Evolutionary conservation across 192 early-diverging fungal genomes (phyloP), one percentile per base, ranked within the genome.

Genomic region (Gamsiella multidivaricata): DNA sequence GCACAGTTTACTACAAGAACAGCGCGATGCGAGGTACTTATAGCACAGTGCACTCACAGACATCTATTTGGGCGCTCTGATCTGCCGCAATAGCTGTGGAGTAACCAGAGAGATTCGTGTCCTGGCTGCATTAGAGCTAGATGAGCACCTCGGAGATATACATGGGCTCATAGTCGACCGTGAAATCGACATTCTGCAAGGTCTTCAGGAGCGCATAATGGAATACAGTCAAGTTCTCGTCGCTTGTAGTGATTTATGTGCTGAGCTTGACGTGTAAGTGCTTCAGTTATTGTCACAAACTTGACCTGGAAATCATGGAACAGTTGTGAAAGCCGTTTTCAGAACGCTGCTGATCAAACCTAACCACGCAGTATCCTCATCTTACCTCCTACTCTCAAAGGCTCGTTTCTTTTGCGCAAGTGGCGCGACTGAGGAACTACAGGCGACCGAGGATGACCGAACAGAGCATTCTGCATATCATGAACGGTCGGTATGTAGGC

Each of bases 111-210:
- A n/a, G n/a, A n/a, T n/a, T n/a, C n/a, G n/a, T n/a, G n/a, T n/a
- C n/a, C n/a, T n/a, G n/a, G 39, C 39, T 46, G 45, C 20, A 31
- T 26, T 79, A 91, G 91, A 90, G 37, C 79, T 98, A 15, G 96
- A 98, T 61, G 82, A 89, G 46, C 82, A 83, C 17, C 70, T 94
- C 9, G 95, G 96, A 5, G 96, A 98, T 56, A 88, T 98, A 17
- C 93, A 94, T 69, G 90, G 88, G 3, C 81, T 93, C 33, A 92
- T 97, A 61, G 89, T 91, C 26, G 88, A 96, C 65, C 85, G 88
- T 51, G 95, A 97, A 63, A 90, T 95, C 9, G 95, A 94, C 61
- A 86, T 94, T 0, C 71, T 95, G 25, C 91, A 97, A 33, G 69
- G 70, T 14, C 79, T 98, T 7, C 90, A 91, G 51, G 88, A 87